Evolutionary conservation across 225 moss, liverwort and hornwort genomes (phyloP), one percentile per base, ranked within the genome.

Genomic region (Anthoceros angustus): DNA sequence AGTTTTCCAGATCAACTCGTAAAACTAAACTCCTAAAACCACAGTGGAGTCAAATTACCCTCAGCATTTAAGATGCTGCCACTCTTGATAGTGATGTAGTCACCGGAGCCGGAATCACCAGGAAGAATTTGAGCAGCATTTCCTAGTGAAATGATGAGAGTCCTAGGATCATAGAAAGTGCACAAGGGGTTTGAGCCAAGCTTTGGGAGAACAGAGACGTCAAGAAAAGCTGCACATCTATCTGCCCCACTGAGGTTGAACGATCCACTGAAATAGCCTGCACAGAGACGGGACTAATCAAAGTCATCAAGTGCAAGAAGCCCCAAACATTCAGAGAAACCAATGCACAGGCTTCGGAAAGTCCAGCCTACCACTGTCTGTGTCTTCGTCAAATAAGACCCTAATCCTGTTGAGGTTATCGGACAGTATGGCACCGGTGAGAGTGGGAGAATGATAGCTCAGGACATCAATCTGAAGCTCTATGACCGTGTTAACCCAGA

Each of bases 121-220:
- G 80, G 72, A 77, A 76, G 72, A 0, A 85, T 76, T 11, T 76
- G 76, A 4, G 85, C 82, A n/a, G 74, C 74, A 26, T 79, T 79
- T 62, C 85, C 82, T 0, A 85, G 42, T 23, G 82, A 77, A 43
- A 82, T 80, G 25, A 72, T 68, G 77, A 85, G 75, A 1, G 85
- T 78, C 8, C 50, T 39, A 0, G 82, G 66, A 2, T 82, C 66
- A 42, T 0, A 64, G 63, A 85, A 85, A 43, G 70, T 70, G 50
- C 85, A 85, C 16, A 67, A 68, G 0, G 80, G 82, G 21, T 72
- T 67, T 46, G 69, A 72, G 4, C 82, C 80, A 4, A 85, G 75
- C 39, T 76, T 82, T 1, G 67, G 68, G 72, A 80, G 77, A 0
- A 76, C 43, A 0, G 69, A 63, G 50, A 70, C 72, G 12, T 85